phyloP scores from a whole-genome alignment of 2,329 filamentous ascomycete species.

The Cercospora janseana region DNA sequence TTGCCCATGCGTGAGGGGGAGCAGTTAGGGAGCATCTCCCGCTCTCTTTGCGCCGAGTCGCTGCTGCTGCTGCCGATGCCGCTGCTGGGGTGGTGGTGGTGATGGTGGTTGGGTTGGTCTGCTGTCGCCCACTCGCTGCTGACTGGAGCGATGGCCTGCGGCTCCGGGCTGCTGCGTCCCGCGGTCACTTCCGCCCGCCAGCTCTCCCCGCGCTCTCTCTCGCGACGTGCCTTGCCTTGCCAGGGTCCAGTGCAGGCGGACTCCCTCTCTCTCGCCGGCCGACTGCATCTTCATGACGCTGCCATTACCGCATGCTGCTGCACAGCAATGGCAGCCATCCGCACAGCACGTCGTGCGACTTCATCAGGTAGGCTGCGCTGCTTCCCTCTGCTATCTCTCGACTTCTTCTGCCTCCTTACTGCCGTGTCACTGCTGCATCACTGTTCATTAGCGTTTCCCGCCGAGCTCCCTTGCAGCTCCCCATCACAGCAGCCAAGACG shows the following conservation, averaged over 20 bases:
- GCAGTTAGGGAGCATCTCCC: no score
- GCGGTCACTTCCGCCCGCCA: no score
- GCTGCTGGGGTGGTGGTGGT: no score
- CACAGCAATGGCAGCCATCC: neutral
- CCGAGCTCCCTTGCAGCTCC: neutral
- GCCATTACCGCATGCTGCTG: conserved; percentile 1
- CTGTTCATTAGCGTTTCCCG: neutral
- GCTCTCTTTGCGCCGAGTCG: no score
- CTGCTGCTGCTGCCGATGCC: no score
- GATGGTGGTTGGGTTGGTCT: no score
- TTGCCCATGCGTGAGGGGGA: no score
- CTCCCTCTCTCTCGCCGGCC: neutral
- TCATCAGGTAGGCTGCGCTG: neutral
- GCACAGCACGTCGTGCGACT: no score
- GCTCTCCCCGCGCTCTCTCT: no score
- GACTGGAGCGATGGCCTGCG: no score
- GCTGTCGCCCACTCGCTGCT: no score
- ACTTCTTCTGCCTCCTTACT: neutral
- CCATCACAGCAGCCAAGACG: neutral
- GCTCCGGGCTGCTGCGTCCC: no score
- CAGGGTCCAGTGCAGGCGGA: conserved; percentile 1
- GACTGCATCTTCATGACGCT: conserved; percentile 6
- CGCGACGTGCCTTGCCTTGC: neutral
- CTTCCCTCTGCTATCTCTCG: neutral
- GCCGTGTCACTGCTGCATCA: neutral